Conservation (phyloP, 2,329 filamentous ascomycete species). For the Phialophora macrospora region DNA sequence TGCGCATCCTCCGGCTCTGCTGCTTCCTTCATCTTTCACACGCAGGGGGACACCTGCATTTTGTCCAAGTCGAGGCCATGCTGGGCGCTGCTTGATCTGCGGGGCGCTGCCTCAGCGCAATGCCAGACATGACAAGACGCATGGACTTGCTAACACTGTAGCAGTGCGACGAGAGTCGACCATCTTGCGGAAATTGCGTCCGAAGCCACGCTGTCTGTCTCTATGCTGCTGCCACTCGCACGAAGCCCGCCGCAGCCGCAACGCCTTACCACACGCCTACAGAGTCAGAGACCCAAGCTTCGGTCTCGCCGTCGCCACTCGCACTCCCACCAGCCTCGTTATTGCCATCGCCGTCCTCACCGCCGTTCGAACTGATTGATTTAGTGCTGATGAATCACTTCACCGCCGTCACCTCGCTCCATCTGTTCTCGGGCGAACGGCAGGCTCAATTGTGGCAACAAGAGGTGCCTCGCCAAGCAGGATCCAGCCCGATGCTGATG, state of each 20-base stretch:
- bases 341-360: neutral
- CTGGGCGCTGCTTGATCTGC: no score
- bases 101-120: no score
- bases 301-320: neutral
- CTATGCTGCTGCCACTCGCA: neutral
- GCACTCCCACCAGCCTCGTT: neutral
- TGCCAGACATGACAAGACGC: neutral
- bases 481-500: neutral
- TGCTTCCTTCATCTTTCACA: no score
- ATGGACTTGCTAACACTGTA: neutral
- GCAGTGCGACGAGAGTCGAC: neutral
- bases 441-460: neutral
- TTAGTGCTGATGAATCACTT: slow-evolving; percentile 4
- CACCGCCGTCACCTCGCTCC: neutral
- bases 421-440: neutral
- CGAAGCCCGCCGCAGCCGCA: neutral
- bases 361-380: neutral
- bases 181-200: neutral
- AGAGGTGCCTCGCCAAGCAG: neutral
- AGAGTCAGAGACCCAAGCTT: neutral
- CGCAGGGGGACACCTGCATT: no score
- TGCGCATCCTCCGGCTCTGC: neutral
- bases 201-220: neutral
- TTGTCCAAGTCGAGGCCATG: no score
- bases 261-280: neutral